Conservation (phyloP, 140 eudicot species). For the Oenanthe javanica region DNA sequence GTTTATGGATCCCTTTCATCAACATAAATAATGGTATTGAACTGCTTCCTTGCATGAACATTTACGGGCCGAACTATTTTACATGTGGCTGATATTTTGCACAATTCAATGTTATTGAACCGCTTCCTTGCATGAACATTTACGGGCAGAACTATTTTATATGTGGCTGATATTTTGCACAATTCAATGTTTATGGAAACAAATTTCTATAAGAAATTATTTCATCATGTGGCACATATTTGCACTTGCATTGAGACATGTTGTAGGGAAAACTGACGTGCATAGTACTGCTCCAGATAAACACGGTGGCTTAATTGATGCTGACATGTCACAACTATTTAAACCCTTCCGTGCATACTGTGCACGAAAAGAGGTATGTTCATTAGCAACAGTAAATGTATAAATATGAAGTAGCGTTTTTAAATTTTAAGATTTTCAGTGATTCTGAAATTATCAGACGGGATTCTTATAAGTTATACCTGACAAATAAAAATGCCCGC, state of each 20-base stretch:
- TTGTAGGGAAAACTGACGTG: slow-evolving; percentile 16
- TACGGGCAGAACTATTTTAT: background rate
- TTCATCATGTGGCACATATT: background rate
- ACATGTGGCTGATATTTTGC: background rate
- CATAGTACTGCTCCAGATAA: slow-evolving; percentile 7
- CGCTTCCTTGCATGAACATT: background rate
- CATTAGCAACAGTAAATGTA: background rate
- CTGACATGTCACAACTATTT: slow-evolving; percentile 17
- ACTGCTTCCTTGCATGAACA: background rate
- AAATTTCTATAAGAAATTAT: background rate
- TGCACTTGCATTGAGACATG: background rate
- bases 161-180: background rate
- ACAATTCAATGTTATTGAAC: background rate
- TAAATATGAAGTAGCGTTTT: background rate
- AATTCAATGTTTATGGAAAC: background rate
- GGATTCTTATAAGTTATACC: background rate
- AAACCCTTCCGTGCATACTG: slow-evolving; percentile 27
- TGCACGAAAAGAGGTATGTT: slow-evolving; percentile 36
- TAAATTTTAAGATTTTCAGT: background rate
- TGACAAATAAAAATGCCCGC: background rate
- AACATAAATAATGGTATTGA: background rate
- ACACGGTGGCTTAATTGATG: slow-evolving; percentile 15
- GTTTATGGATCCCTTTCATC: background rate
- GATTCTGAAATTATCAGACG: background rate
- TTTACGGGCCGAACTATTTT: background rate